Base-by-base conservation (phyloP, 2,329 filamentous ascomycete species). In the Biscogniauxia mediterranea region DNA sequence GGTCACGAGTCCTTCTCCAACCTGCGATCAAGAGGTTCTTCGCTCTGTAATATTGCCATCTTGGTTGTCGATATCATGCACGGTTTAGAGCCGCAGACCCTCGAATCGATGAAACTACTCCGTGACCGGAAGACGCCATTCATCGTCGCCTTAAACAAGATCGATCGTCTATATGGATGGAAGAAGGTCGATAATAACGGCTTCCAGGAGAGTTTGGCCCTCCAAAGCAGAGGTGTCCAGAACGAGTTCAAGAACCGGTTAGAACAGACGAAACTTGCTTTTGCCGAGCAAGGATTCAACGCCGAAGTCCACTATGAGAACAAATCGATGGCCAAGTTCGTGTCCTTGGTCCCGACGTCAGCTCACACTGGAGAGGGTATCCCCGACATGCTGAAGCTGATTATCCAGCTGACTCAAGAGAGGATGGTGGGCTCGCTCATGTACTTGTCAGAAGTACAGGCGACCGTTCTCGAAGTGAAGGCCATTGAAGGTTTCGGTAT, bases 1-100 rank as follows among this genome's bases (percentile, higher is more conserved):
- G 95, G 95, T 81, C 95, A 99, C 93, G 95, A 99, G 87, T 99
- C 95, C 73, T 99, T 99, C 87, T 97, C 94, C 66, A 99, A 99
- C 80, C 81, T 99, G 67, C 91, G 96, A 73, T 97, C 94, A 68
- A 89, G 96, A 80, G 95, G 95, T 80, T 98, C 95, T 50, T 98
- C 93, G 15, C 91, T 99, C 61, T 99, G 96, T 79, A 99, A 99
- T 82, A 99, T 99, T 79, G 95, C 95, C 71, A 99, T 99, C 75
- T 82, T 99, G 68, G 96, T 99, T 51, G 94, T 99, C 69, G 95
- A 99, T 82, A 99, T 99, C 73, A 98, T 99, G 95, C 95, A 99
- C 85, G 96, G 96, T 75, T 86, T 99, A 54, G 95, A 99, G 79
- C 94, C 90, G 19, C 95, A 99, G 79, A 99, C 95, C 17, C 84